A percentile compares a stretch with the other conserved stretches of the same genome.
Evolutionary conservation across 164 flowering plant genomes (phyloP).

Genomic region (Umbellularia californica): DNA sequence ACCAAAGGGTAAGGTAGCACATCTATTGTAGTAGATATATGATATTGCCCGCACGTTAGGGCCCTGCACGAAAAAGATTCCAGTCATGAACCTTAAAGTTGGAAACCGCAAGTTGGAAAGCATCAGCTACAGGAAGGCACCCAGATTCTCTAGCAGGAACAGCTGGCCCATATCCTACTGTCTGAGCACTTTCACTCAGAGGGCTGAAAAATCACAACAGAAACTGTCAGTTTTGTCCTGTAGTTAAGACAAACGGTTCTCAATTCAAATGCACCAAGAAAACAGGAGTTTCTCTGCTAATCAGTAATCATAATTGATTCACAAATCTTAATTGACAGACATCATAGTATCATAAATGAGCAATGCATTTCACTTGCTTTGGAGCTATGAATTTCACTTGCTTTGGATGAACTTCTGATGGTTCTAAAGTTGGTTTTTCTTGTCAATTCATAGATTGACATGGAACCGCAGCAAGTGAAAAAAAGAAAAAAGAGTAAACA

Average conservation of each 20-base stretch:
- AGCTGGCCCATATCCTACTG: slow-evolving; percentile 70
- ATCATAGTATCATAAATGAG: background rate
- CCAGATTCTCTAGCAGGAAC: slow-evolving; percentile 64
- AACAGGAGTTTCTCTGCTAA: background rate
- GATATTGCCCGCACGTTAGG: background rate
- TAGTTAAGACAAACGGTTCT: background rate
- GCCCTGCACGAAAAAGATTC: slow-evolving; percentile 55
- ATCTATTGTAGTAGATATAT: background rate
- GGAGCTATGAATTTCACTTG: too few relatives aligned
- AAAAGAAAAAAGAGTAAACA: too few relatives aligned
- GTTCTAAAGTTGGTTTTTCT: too few relatives aligned
- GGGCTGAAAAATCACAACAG: slow-evolving; percentile 46
- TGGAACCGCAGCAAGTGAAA: too few relatives aligned
- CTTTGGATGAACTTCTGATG: too few relatives aligned
- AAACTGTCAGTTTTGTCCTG: background rate
- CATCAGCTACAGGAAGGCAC: slow-evolving; percentile 56
- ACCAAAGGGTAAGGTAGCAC: background rate
- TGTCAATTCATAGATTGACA: too few relatives aligned
- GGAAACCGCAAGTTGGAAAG: slow-evolving; percentile 57
- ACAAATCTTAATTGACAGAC: background rate
- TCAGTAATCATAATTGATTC: too few relatives aligned
- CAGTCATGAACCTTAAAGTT: slow-evolving; percentile 79
- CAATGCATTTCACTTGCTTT: background rate
- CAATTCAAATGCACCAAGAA: too few relatives aligned
- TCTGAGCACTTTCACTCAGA: slow-evolving; percentile 62